Evolutionary conservation across 495 filamentous ascomycete genomes (phyloP), one percentile per base, ranked within the genome.

Genomic region (Aspergillus ellipticus): DNA sequence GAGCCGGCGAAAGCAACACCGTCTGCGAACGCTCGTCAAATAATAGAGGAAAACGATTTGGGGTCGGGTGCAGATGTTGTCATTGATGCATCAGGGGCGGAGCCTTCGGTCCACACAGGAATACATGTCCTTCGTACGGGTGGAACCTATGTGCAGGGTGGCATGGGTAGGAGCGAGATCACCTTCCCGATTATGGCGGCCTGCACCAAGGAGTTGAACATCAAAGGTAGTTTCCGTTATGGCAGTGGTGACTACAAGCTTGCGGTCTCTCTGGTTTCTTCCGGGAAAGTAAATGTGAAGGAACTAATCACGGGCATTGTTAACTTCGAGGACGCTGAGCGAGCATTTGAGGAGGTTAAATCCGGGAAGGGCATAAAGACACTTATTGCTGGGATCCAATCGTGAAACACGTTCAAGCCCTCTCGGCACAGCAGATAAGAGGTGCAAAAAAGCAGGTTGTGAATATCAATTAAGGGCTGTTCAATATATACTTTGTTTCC

Each of bases 101-200:
- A 81, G 54, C 59, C 74, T 11, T 80, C 75, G 8, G 76, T 85
- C 16, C 73, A 80, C 58, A 77, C 77, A 0, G 81, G 79, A 6
- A 76, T 82, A 24, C 72, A 81, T 52, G 74, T 76, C 26, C 64
- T 80, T 9, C 76, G 74, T 33, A 72, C 68, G 51, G 81, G 81
- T 8, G 82, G 82, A 11, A 83, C 74, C 6, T 85, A 80, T 56
- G 82, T 86, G 3, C 82, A 87, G 62, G 81, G 77, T 42, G 83
- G 82, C 15, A 80, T 85, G 77, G 82, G 81, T 0, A 76, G 76
- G 46, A 76, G 75, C 57, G 79, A 82, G 62, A 77, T 82, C 42
- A 65, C 59, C 2, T 81, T 84, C 62, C 81, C 82, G 0, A 84
- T 85, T 56, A 81, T 78, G 65, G 76, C 73, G 2, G 74, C 75